phyloP scores from a whole-genome alignment of 345 rosid genomes.

The Angophora floribunda region DNA sequence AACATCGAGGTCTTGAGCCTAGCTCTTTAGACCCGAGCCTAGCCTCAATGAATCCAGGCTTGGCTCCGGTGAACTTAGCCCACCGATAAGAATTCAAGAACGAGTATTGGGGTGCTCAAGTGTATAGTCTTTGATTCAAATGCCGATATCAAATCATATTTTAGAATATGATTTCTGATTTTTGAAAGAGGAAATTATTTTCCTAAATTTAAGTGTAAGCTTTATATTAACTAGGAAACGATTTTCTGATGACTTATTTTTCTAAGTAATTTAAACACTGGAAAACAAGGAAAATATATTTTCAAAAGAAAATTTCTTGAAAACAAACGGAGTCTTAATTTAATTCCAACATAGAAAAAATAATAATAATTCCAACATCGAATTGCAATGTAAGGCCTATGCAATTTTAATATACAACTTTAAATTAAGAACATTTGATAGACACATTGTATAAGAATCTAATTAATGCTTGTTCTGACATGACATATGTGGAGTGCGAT shows the following conservation, averaged over 20 bases:
- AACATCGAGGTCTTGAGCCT: neutral
- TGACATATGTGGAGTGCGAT: neutral
- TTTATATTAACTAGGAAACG: neutral
- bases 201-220: neutral
- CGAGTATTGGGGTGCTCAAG: neutral
- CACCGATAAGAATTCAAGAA: no score
- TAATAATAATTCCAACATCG: no score
- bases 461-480: neutral
- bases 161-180: no score
- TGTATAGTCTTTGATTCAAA: rapidly evolving
- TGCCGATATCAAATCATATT: no score
- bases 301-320: no score
- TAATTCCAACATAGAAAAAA: neutral
- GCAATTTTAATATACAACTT: no score
- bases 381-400: neutral
- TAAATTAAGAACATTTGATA: neutral
- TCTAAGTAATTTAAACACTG: neutral
- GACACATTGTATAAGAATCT: neutral
- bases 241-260: no score
- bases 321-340: neutral
- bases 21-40: neutral
- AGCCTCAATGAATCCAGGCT: neutral
- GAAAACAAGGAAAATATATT: neutral
- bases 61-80: neutral
- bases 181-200: no score